A percentile compares a stretch with the other conserved stretches of the same genome.
phyloP scores from a whole-genome alignment of 2,329 filamentous ascomycete genomes.

The Xylariaceae sp. region DNA sequence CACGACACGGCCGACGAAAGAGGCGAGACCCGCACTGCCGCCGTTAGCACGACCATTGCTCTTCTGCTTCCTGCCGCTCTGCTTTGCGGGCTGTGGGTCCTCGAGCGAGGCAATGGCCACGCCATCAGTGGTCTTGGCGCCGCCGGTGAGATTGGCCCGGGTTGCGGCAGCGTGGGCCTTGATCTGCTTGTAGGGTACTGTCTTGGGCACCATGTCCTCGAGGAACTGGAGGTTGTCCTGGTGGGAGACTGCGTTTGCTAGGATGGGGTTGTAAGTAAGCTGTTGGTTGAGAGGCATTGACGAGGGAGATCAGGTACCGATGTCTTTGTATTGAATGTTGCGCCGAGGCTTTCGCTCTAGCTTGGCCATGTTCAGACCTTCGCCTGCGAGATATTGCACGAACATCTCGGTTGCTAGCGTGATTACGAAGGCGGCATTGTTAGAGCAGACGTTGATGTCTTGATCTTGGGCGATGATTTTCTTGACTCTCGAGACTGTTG shows the following conservation, averaged over 20 bases:
- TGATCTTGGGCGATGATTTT: slow-evolving; percentile 89
- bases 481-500: slow-evolving; percentile 86
- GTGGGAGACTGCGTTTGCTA: slow-evolving; percentile 79
- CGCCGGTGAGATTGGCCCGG: slow-evolving; percentile 44
- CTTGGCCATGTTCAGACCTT: slow-evolving; percentile 83
- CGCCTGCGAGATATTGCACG: slow-evolving; percentile 82
- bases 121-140: slow-evolving; percentile 17
- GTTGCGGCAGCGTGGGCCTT: slow-evolving; percentile 58
- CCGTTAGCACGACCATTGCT: slow-evolving; percentile 24
- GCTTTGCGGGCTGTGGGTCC: slow-evolving; percentile 22
- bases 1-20: slow-evolving; percentile 18
- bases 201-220: slow-evolving; percentile 84
- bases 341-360: slow-evolving; percentile 86
- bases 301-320: slow-evolving; percentile 55
- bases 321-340: slow-evolving; percentile 93
- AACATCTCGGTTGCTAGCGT: slow-evolving; percentile 94
- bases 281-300: not conserved
- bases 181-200: slow-evolving; percentile 73
- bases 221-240: slow-evolving; percentile 95
- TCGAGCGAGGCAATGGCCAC: slow-evolving; percentile 19
- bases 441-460: slow-evolving; percentile 81
- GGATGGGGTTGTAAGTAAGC: slow-evolving; percentile 5
- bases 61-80: slow-evolving; percentile 39
- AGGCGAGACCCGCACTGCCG: slow-evolving; percentile 21
- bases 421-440: slow-evolving; percentile 91